Evolutionary conservation across 202 grass and related monocot genomes (phyloP).

Genomic region (Setaria viridis): DNA sequence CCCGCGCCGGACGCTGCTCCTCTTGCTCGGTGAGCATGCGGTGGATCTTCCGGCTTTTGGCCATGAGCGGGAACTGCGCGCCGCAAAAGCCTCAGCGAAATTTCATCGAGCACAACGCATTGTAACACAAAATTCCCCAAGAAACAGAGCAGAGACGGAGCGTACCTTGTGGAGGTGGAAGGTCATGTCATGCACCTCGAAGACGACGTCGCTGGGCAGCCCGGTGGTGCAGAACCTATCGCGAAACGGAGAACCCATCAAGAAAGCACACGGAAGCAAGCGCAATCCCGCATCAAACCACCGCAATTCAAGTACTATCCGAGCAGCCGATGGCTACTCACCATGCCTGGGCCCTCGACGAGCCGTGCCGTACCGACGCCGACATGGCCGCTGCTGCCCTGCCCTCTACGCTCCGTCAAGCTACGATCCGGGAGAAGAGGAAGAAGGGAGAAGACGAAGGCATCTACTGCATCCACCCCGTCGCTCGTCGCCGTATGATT

Average conservation of each 20-base stretch:
- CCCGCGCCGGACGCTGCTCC: neutral
- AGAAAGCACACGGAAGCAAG: neutral
- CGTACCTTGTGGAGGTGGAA: conserved; percentile 97
- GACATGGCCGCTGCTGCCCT: conserved; percentile 35
- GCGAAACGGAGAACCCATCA: neutral
- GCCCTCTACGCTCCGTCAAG: neutral
- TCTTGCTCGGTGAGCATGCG: conserved; percentile 79
- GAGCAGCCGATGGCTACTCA: conserved; percentile 3
- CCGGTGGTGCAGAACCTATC: conserved; percentile 97
- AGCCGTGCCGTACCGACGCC: conserved; percentile 44
- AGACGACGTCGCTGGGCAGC: conserved; percentile 85
- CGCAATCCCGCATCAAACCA: conserved; percentile 7
- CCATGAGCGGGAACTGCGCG: conserved; percentile 91
- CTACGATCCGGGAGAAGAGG: neutral
- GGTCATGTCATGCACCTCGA: conserved; percentile 87
- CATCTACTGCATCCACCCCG: neutral
- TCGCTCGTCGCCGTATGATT: neutral
- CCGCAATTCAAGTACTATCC: neutral
- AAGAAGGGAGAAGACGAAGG: neutral
- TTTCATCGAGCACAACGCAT: conserved; percentile 56
- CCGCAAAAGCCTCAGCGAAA: conserved; percentile 38
- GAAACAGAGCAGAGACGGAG: neutral
- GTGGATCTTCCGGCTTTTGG: conserved; percentile 80
- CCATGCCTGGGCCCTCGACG: conserved; percentile 66
- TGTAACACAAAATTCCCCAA: neutral